Percentiles rank a stretch among this genome's conserved stretches.
These are phyloP conservation scores for Tausonia pullulans DNA, from an alignment of 1,284 basidiomycete species.

Conservation along the genomic window DNA sequence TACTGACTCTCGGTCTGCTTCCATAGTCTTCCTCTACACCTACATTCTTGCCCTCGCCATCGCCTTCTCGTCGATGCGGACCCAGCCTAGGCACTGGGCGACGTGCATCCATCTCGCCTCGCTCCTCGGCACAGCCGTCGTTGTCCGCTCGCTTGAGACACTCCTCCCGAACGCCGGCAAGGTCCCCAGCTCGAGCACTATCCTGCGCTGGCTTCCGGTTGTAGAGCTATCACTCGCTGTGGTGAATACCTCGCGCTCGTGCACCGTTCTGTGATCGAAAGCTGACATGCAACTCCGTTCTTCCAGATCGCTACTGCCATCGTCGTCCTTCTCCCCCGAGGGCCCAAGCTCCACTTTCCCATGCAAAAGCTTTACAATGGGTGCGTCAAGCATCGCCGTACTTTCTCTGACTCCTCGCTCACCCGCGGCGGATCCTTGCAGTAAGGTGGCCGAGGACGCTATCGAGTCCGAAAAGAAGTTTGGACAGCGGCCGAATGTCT, in stretches of 20 bases:
- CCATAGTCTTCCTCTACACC: constrained; percentile 45
- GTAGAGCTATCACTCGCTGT: constrained; percentile 13
- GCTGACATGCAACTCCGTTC: constrained; percentile 12
- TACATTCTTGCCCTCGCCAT: constrained; percentile 48
- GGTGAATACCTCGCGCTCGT: constrained; percentile 17
- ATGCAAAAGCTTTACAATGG: constrained; percentile 59
- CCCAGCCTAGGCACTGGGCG: constrained; percentile 45
- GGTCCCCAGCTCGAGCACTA: constrained; percentile 7
- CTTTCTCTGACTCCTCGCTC: background rate
- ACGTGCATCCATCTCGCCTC: constrained; percentile 54
- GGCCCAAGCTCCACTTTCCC: constrained; percentile 62
- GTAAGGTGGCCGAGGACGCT: constrained; percentile 9
- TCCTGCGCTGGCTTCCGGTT: constrained; percentile 7
- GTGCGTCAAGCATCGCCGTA: constrained; percentile 37
- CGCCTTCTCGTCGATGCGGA: constrained; percentile 45
- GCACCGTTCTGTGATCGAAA: constrained; percentile 16
- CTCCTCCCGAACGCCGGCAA: constrained; percentile 27
- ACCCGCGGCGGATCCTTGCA: background rate
- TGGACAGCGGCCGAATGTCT: constrained; percentile 25
- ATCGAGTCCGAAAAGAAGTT: constrained; percentile 21
- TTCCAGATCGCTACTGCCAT: constrained; percentile 46
- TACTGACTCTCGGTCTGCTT: too few relatives aligned
- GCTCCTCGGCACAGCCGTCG: constrained; percentile 46
- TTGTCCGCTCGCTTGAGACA: constrained; percentile 34
- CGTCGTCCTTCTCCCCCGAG: constrained; percentile 51